Evolutionary conservation across 1,284 basidiomycete species (phyloP).

Genomic region (Xerocomus amazonicus): DNA sequence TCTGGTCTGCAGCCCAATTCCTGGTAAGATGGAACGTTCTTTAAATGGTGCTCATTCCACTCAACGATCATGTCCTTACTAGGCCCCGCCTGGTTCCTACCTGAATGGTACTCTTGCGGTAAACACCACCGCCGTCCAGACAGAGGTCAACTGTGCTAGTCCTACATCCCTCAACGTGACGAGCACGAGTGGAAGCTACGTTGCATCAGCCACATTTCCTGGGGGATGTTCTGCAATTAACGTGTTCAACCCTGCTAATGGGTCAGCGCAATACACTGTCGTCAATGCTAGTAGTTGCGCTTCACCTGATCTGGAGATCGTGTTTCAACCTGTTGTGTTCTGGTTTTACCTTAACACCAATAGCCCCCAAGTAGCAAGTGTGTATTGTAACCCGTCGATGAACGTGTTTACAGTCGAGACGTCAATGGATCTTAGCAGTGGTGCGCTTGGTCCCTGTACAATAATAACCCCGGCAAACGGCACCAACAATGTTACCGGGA

Average conservation of each 20-base stretch:
- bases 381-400: constrained; percentile 56
- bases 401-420: constrained; percentile 42
- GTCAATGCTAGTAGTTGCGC: constrained; percentile 38
- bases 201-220: constrained; percentile 40
- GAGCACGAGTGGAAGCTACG: constrained; percentile 26
- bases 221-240: constrained; percentile 42
- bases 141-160: constrained; percentile 44
- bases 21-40: constrained; percentile 31
- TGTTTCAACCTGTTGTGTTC: constrained; percentile 58
- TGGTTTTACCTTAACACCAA: constrained; percentile 48
- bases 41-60: not conserved
- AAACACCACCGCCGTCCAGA: constrained; percentile 52
- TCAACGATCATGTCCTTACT: not conserved
- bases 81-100: constrained; percentile 37
- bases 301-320: constrained; percentile 29
- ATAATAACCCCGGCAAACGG: constrained; percentile 27
- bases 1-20: constrained; percentile 53
- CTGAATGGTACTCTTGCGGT: constrained; percentile 52
- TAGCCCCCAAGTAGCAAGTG: constrained; percentile 40
- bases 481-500: constrained; percentile 50
- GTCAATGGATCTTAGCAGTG: constrained; percentile 42
- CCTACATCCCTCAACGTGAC: constrained; percentile 34
- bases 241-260: constrained; percentile 37
- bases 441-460: constrained; percentile 38
- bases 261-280: constrained; percentile 48